These are phyloP conservation scores for Paecilomyces dactylethromorphus DNA, from an alignment of 2,329 filamentous ascomycete genomes.

Conservation along the genomic window DNA sequence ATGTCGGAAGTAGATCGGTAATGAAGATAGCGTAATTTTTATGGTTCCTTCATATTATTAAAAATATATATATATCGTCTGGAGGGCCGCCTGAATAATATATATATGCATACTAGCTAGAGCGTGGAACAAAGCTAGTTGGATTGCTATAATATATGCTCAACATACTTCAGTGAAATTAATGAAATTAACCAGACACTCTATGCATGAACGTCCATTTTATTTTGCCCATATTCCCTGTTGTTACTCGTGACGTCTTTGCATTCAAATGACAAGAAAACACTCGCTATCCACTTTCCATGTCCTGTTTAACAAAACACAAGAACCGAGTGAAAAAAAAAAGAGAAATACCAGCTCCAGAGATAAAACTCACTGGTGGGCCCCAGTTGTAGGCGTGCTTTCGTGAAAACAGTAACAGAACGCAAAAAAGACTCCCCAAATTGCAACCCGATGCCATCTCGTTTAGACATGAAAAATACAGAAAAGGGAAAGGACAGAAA, in stretches of 20 bases:
- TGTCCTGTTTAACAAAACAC: not conserved
- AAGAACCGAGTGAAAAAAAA: not conserved
- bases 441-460: not conserved
- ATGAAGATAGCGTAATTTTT: too few species aligned
- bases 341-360: not conserved
- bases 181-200: not conserved
- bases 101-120: too few species aligned
- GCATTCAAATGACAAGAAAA: not conserved
- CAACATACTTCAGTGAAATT: too few species aligned
- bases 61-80: too few species aligned
- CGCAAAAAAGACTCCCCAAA: not conserved
- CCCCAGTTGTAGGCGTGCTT: not conserved
- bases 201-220: not conserved
- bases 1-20: too few species aligned
- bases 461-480: not conserved
- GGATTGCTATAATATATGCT: too few species aligned
- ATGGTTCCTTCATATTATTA: too few species aligned
- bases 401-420: not conserved
- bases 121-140: too few species aligned
- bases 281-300: not conserved
- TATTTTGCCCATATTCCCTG: not conserved
- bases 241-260: not conserved
- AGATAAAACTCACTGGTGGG: not conserved
- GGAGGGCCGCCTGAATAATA: too few species aligned
- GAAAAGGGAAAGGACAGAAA: not conserved